These are phyloP conservation scores for Lumnitzera littorea DNA, from an alignment of 345 rosid species.

Conservation along the genomic window DNA sequence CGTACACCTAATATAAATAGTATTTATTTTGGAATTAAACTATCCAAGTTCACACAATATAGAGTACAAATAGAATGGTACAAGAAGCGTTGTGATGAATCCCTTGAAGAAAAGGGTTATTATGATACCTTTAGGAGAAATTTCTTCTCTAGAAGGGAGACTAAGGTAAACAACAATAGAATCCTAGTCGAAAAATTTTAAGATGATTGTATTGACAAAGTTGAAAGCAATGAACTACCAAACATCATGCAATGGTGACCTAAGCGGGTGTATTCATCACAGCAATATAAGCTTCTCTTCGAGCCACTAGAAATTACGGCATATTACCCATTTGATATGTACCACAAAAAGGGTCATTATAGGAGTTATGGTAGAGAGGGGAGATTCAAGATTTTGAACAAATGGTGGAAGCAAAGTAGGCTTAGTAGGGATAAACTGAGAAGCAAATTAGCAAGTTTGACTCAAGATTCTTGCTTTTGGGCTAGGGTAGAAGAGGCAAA, in stretches of 20 bases:
- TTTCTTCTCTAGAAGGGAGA: constrained; percentile 37
- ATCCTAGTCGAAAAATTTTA: constrained; percentile 54
- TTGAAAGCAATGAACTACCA: constrained; percentile 58
- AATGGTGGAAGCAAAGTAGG: constrained; percentile 41
- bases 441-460: constrained; percentile 45
- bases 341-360: constrained; percentile 38
- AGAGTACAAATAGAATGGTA: constrained; percentile 18
- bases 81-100: constrained; percentile 8
- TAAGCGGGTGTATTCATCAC: constrained; percentile 61
- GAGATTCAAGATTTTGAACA: constrained; percentile 61
- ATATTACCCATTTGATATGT: constrained; percentile 35
- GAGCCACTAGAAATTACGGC: constrained; percentile 74
- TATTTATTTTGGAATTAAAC: constrained; percentile 6
- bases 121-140: constrained; percentile 62
- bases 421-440: constrained; percentile 17
- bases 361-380: constrained; percentile 44
- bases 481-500: no score
- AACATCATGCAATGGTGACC: constrained; percentile 36
- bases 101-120: constrained; percentile 14
- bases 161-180: constrained; percentile 49
- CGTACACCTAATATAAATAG: constrained; percentile 7
- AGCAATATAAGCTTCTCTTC: constrained; percentile 54
- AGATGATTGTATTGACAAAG: constrained; percentile 46
- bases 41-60: constrained; percentile 10
- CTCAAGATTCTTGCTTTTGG: constrained; percentile 51